Evolutionary conservation across 2,329 filamentous ascomycete species (phyloP), one percentile per base, ranked within the genome.

Genomic region (Penicillium hesseltinei): DNA sequence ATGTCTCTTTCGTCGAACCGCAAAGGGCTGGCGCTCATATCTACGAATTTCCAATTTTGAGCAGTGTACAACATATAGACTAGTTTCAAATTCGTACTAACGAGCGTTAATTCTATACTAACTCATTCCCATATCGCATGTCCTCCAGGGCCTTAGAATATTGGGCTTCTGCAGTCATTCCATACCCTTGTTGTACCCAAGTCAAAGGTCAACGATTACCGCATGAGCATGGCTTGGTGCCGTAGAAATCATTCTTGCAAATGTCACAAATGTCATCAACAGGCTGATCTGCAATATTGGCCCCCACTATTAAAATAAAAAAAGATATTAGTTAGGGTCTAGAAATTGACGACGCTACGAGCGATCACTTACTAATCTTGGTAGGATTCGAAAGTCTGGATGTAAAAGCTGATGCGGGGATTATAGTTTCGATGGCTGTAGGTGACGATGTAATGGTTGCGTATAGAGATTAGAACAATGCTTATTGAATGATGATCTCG

Each of bases 191-290:
- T 49, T 19, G n/a, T n/a, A 7, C 25, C 25, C 29, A 15, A 27
- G 3, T 35, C 50, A 36, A 27, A n/a, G 11, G 19, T 52, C 21
- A 45, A 27, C 29, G 10, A 8, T 23, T 36, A 13, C 42, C 51
- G 23, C 33, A 51, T 19, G 48, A 51, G 39, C 48, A 51, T 33
- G 38, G 5, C 9, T 42, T 42, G 13, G 38, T 48, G 15, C 35
- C 43, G 19, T 39, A 33, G 25, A 39, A 48, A 11, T 31, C 17
- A 27, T 40, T 23, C 35, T 39, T 31, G 43, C 43, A 48, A n/a
- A 39, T 54, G 4, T 42, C 51, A 40, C 35, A 39, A 13, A 47
- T 23, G 33, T 54, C 15, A 39, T 48, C 35, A 13, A 31, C n/a
- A 13, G 35, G 43, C 15, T 31, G 43, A 13, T 39, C 23, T 8